Evolutionary conservation across 208 protist genomes (phyloP), one percentile per base, ranked within the genome.

Genomic region (Acanthamoeba castellanii): DNA sequence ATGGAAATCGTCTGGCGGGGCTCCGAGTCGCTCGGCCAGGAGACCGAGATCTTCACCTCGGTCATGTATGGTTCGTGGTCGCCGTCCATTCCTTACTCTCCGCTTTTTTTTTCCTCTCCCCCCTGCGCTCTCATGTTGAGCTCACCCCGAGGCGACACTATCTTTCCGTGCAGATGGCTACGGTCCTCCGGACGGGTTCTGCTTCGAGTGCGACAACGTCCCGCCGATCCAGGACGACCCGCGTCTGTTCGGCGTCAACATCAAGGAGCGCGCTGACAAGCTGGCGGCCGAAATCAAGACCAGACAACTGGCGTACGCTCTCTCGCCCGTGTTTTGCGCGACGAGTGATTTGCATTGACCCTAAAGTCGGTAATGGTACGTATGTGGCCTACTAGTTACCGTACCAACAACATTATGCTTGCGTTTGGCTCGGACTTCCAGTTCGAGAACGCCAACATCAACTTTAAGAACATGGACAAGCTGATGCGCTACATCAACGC

Each of bases 381-480:
- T 42, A 42, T 42, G 37, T 42, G 37, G 37, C 1, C 37, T 42
- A 42, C 37, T 42, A 42, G 50, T 20, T 92, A 92, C 87, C 87
- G 87, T 34, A 93, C 88, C 30, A 72, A 93, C 61, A 50, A 93
- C 37, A 42, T 93, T 8, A 59, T 93, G 57, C 20, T 72, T 8
- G 50, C 88, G 11, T 93, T 93, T 57, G 88, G 88, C 57, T 50
- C 37, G 6, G 88, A 93, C n/a, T 93, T 93, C 66, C 64, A 93
- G 88, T 93, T 57, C 50, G 42, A 55, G 64, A 93, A 93, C 50
- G 88, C 88, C 42, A 93, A 93, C n/a, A 22, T 93, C 32, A 93
- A 93, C 66, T 93, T 93, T 30, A 93, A 93, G 70, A 95, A 95
- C 94, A 95, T 95, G 94, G 94, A 95, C 85, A 84, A 93, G 70